A percentile compares a stretch with the other conserved stretches of the same genome.
Conservation (phyloP, 169 alveolate species). For the Theileria orientalis region DNA sequence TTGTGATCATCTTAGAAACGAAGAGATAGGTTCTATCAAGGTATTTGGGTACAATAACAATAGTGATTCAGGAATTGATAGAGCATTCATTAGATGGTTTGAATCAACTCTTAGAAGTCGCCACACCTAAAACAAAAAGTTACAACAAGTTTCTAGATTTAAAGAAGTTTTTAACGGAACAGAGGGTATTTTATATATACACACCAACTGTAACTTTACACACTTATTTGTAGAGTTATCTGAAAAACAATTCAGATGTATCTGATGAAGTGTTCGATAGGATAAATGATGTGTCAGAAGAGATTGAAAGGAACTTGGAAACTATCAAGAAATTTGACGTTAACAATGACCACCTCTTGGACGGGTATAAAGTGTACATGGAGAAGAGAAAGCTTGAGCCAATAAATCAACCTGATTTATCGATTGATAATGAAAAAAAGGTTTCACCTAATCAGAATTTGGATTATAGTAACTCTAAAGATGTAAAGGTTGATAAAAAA, state of each 20-base stretch:
- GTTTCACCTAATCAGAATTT: background rate
- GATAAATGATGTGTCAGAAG: constrained; percentile 4
- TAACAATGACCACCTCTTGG: background rate
- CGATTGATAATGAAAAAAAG: constrained; percentile 8
- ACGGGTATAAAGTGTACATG: constrained; percentile 42
- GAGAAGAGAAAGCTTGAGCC: constrained; percentile 36
- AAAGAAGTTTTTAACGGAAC: constrained; percentile 6
- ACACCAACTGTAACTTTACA: background rate
- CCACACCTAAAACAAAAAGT: constrained; percentile 39
- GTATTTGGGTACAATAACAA: background rate
- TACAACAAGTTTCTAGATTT: constrained; percentile 11
- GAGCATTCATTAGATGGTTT: constrained; percentile 11
- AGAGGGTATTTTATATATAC: background rate
- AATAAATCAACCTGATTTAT: background rate
- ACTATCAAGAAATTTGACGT: constrained; percentile 4
- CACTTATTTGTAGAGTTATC: background rate
- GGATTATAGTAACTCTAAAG: background rate
- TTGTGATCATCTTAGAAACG: constrained; percentile 10
- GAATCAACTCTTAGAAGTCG: constrained; percentile 10
- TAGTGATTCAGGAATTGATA: constrained; percentile 15
- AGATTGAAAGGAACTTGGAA: constrained; percentile 6
- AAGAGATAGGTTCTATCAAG: constrained; percentile 14
- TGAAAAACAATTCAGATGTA: background rate
- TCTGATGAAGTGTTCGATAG: constrained; percentile 9
- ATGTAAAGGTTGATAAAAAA: background rate